Evolutionary conservation across 257 asterid species (phyloP).

Genomic region (Avicennia marina): DNA sequence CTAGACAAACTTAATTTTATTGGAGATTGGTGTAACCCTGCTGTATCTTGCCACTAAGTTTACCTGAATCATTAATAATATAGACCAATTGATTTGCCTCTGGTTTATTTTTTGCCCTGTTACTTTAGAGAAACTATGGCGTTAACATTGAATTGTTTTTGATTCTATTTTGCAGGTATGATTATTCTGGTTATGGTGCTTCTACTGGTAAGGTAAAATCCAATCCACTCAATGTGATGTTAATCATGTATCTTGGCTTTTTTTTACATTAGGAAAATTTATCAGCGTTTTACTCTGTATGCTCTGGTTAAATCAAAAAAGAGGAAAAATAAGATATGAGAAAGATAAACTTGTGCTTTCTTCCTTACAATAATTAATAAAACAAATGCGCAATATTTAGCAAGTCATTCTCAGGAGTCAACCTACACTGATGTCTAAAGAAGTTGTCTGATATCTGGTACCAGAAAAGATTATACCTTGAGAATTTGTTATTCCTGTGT

Average conservation of each 20-base stretch:
- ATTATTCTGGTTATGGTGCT: constrained; percentile 98
- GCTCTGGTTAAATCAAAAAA: neutral
- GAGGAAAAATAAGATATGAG: too few relatives aligned
- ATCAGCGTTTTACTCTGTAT: neutral
- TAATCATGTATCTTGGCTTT: neutral
- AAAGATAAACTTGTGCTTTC: too few relatives aligned
- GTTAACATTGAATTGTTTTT: constrained; percentile 6
- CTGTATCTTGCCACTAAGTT: neutral
- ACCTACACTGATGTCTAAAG: too few relatives aligned
- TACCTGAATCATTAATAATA: neutral
- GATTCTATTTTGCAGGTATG: constrained; percentile 57
- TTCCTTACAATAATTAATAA: too few relatives aligned
- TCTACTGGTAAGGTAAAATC: constrained; percentile 87
- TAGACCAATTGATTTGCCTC: neutral
- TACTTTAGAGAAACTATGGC: neutral
- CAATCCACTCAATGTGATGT: constrained; percentile 8
- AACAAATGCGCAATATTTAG: too few relatives aligned
- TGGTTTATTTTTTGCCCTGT: neutral
- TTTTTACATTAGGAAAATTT: neutral
- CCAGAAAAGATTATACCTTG: too few relatives aligned
- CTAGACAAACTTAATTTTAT: neutral
- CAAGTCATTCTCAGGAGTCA: too few relatives aligned
- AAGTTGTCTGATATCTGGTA: too few relatives aligned
- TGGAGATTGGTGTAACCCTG: neutral
- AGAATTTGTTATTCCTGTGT: too few relatives aligned